A percentile compares a stretch with the other conserved stretches of the same genome.
Evolutionary conservation across 1,284 basidiomycete genomes (phyloP).

Genomic region (Naganishia cerealis): DNA sequence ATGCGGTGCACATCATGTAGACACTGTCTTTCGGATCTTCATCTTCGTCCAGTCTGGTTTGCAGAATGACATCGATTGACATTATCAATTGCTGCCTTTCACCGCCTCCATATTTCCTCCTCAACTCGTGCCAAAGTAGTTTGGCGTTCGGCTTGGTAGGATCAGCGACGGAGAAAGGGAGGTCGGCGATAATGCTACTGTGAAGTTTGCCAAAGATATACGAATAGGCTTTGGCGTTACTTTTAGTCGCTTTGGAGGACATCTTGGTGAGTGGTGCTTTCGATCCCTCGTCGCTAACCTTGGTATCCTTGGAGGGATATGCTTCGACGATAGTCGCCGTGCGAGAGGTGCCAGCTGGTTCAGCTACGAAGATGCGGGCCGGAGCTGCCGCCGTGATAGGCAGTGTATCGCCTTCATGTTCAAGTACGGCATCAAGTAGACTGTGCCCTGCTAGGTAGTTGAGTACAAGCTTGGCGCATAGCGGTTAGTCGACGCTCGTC

Average conservation of each 20-base stretch:
- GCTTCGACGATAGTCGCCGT: neutral
- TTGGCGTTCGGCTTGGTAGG: neutral
- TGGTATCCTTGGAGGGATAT: neutral
- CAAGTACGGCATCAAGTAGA: neutral
- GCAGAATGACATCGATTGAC: constrained; percentile 1
- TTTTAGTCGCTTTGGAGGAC: neutral
- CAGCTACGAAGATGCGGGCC: neutral
- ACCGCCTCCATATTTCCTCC: constrained; percentile 4
- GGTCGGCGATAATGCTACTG: neutral
- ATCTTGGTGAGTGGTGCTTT: neutral
- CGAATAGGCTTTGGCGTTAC: neutral
- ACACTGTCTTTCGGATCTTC: constrained; percentile 2
- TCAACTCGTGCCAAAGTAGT: neutral
- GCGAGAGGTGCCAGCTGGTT: neutral
- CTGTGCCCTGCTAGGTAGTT: neutral
- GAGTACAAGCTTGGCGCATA: neutral
- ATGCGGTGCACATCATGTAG: neutral
- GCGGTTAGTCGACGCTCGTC: neutral
- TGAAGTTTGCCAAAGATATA: neutral
- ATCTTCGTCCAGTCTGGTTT: neutral
- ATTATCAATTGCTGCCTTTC: neutral
- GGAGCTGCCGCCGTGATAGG: neutral
- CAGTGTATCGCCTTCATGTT: neutral
- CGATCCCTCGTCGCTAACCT: neutral
- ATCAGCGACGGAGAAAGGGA: neutral